Evolutionary conservation across 1,284 basidiomycete genomes (phyloP), one percentile per base, ranked within the genome.

Genomic region (Leccinum pachyderme): DNA sequence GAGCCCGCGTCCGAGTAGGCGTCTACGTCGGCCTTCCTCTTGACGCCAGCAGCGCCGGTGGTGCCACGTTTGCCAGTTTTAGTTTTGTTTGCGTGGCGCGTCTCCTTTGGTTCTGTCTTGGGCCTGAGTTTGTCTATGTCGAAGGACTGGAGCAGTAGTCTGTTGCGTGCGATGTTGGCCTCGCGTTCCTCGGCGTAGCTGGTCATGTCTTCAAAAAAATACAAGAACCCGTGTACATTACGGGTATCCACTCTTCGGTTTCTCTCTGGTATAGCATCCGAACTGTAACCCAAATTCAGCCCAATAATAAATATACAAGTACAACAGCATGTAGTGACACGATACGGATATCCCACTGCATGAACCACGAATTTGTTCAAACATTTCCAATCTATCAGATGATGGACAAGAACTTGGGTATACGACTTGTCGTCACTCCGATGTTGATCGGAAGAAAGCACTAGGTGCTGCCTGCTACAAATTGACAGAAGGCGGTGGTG

Each of bases 151-250:
- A 89, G 72, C 1, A 83, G 29, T 18, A 58, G 71, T 53, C 60
- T 74, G 60, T 86, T 87, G 22, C 75, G 78, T 41, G 56, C 72
- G 11, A 86, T 83, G 60, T 81, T 85, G 28, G 60, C 66, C 0
- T 68, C 61, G 8, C 82, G 81, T 55, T 75, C 68, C 53, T 70
- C 69, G 61, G 82, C 80, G 52, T 84, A 85, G 33, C 55, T 67
- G 49, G 45, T 22, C 66, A 65, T 63, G 29, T 18, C 32, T 58
- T 27, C 12, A 15, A n/a, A n/a, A n/a, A n/a, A n/a, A n/a, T n/a
- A 24, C 25, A 29, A 25, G 37, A 7, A 46, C 31, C 35, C n/a
- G 58, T 28, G 35, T 24, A 11, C 24, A 22, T 9, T n/a, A 45
- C 22, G 28, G 8, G 29, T 22, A 32, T 6, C 12, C 24, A 3